phyloP scores from a whole-genome alignment of 2,329 filamentous ascomycete species.

The Pseudocercospora vitis region DNA sequence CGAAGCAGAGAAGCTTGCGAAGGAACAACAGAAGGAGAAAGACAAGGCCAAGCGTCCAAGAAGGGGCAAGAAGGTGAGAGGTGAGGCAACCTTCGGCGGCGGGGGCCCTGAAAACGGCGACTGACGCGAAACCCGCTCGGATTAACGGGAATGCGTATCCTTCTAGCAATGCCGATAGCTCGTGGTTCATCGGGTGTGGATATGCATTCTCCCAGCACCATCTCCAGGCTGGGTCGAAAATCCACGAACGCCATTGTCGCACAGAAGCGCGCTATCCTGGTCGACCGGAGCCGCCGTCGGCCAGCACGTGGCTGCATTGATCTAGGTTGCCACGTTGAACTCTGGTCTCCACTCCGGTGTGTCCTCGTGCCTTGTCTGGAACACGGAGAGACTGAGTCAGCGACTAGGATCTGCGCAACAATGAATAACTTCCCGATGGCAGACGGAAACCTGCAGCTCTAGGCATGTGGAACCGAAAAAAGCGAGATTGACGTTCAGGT shows the following conservation, averaged over 20 bases:
- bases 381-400: not conserved
- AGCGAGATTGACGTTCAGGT: not conserved
- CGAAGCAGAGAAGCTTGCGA: slow-evolving; percentile 34
- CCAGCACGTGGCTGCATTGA: slow-evolving; percentile 3
- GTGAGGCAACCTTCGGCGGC: slow-evolving; percentile 27
- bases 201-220: not conserved
- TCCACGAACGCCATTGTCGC: not conserved
- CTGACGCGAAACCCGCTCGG: not conserved
- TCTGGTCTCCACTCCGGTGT: not conserved
- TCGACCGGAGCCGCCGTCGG: not conserved
- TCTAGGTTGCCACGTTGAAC: not conserved
- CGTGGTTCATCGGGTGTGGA: not conserved
- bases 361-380: not conserved
- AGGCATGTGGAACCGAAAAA: not conserved
- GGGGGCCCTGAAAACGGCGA: slow-evolving; percentile 24
- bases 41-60: slow-evolving; percentile 34
- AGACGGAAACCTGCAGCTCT: not conserved
- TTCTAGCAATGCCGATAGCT: not conserved
- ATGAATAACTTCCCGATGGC: not conserved
- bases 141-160: not conserved
- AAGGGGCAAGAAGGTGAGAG: slow-evolving; percentile 33
- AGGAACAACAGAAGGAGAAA: slow-evolving; percentile 37
- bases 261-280: slow-evolving; percentile 4
- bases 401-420: not conserved
- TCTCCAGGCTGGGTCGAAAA: not conserved